Conservation (phyloP, 176 grass and related monocot genomes). For the bread wheat (Triticum aestivum) region DNA sequence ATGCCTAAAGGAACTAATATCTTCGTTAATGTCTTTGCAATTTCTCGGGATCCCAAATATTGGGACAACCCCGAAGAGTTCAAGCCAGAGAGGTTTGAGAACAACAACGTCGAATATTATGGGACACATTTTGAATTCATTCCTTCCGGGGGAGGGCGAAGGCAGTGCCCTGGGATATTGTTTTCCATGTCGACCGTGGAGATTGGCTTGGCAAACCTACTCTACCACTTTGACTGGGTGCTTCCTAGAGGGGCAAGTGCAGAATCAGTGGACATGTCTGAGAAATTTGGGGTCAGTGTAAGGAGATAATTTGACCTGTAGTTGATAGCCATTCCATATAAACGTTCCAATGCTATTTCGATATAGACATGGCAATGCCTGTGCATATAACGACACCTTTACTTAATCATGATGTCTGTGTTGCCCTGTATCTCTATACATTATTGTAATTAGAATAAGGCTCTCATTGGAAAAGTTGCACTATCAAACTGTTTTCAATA, state of each 20-base stretch:
- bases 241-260: neutral
- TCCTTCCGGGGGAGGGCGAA: neutral
- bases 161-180: neutral
- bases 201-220: neutral
- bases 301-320: too few species aligned
- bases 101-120: neutral
- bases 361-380: too few species aligned
- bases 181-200: neutral
- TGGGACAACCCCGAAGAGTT: neutral
- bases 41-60: neutral
- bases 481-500: too few species aligned
- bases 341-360: too few species aligned
- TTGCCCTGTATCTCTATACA: too few species aligned
- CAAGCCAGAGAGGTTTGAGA: neutral
- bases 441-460: too few species aligned
- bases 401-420: too few species aligned
- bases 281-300: neutral
- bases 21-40: neutral
- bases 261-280: neutral
- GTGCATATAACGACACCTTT: too few species aligned
- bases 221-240: neutral
- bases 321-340: too few species aligned
- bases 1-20: neutral
- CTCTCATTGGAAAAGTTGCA: too few species aligned
- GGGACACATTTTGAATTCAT: neutral